Evolutionary conservation across 2,329 filamentous ascomycete species (phyloP), one percentile per base, ranked within the genome.

Genomic region (Aspergillus sojae): DNA sequence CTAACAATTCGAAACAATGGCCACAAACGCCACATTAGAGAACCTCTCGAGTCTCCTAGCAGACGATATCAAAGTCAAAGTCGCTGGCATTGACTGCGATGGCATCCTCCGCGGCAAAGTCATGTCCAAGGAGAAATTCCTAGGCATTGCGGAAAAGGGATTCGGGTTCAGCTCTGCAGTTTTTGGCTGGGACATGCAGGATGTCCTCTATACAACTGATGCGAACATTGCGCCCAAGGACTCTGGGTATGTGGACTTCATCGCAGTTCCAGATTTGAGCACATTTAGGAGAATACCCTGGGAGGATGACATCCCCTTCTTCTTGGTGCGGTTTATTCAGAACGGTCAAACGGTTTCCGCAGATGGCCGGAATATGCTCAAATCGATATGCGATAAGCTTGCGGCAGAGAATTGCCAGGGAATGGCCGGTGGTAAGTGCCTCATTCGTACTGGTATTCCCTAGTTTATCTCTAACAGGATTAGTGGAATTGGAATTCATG

Each of bases 121-220:
- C 65, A 88, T 97, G 79, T 92, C 92, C 70, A 96, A 96, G 84
- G 91, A 90, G 75, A 97, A 97, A 81, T 97, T 97, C 78, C 82
- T 96, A 46, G 91, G 91, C 50, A 86, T 96, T 61, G 90, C 89
- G 26, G 80, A 86, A 57, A 85, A 87, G 57, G 93, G 93, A 63
- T 96, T 96, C 70, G 93, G 93, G 63, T 96, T 96, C 83, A 96
- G 93, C 82, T 94, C 91, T 39, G 93, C 96, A 68, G 88, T 96
- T 69, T 97, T 96, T 72, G 93, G 93, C 74, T 96, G 93, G 93
- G 93, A 97, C 79, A 96, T 96, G 93, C 93, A 97, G 79, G 93
- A 97, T 75, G 85, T 89, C 82, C 94, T 92, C 14, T 97, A 96
- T 78, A 71, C 69, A 21, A 71, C 68, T 4, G 62, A 71, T 88